These are phyloP conservation scores for Cladophialophora bantiana DNA, from an alignment of 2,329 filamentous ascomycete genomes.

Conservation along the genomic window DNA sequence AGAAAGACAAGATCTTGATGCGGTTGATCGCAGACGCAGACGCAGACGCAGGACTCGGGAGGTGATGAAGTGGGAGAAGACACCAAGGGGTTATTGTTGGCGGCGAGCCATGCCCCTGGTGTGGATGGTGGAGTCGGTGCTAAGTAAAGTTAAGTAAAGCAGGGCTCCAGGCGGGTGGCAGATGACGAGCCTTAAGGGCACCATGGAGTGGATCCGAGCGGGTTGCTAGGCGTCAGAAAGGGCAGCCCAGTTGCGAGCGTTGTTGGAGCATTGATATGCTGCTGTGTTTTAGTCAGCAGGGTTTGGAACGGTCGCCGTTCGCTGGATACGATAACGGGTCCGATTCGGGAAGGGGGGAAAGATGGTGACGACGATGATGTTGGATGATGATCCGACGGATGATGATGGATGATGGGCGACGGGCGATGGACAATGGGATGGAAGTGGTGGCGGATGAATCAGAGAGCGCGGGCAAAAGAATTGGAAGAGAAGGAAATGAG, in stretches of 20 bases:
- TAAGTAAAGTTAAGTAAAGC: slow-evolving; percentile 2
- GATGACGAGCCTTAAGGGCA: slow-evolving; percentile 27
- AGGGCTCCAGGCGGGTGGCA: slow-evolving; percentile 23
- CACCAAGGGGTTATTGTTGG: slow-evolving; percentile 9
- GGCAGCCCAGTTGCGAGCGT: background rate
- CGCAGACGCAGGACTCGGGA: slow-evolving; percentile 19
- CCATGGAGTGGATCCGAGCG: slow-evolving; percentile 4
- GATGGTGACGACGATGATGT: background rate
- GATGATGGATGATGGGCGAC: background rate
- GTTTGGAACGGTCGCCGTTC: background rate
- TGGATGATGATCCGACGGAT: background rate
- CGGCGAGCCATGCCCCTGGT: slow-evolving; percentile 16
- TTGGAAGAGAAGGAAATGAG: background rate
- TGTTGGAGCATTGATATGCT: background rate
- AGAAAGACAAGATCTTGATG: slow-evolving; percentile 21
- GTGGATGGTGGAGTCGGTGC: slow-evolving; percentile 25
- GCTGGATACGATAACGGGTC: background rate
- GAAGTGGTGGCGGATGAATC: background rate
- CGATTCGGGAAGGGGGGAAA: background rate
- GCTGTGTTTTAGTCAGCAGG: slow-evolving; percentile 7
- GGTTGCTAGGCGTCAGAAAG: background rate
- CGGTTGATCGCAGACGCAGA: slow-evolving; percentile 17
- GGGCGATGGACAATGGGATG: background rate
- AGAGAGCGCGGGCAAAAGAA: background rate
- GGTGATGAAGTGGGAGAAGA: slow-evolving; percentile 21